These are phyloP conservation scores for Aspergillus vadensis DNA, from an alignment of 2,329 filamentous ascomycete species.

Conservation along the genomic window DNA sequence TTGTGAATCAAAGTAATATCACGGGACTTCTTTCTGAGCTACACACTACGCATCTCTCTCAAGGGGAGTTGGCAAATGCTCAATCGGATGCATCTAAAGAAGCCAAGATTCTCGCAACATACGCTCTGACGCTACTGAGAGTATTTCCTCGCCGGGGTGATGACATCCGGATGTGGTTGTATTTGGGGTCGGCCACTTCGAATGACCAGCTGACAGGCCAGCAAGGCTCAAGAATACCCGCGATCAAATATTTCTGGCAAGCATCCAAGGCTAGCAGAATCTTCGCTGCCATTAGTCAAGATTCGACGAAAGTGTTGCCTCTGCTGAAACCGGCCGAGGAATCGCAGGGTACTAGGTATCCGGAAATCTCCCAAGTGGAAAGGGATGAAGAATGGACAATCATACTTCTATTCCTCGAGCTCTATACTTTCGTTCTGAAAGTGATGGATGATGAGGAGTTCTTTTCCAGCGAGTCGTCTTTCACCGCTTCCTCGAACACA, in stretches of 20 bases:
- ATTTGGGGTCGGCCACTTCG: conserved; percentile 66
- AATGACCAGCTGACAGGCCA: conserved; percentile 37
- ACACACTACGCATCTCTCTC: conserved; percentile 29
- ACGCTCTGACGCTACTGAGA: conserved; percentile 79
- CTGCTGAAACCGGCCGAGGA: conserved; percentile 55
- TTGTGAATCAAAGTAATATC: conserved; percentile 76
- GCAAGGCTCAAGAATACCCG: conserved; percentile 54
- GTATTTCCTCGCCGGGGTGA: conserved; percentile 81
- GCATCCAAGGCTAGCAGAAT: conserved; percentile 60
- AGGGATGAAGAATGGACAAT: conserved; percentile 79
- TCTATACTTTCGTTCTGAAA: conserved; percentile 89
- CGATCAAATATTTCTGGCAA: conserved; percentile 84
- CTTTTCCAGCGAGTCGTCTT: conserved; percentile 60
- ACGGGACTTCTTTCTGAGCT: conserved; percentile 59
- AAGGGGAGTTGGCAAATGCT: conserved; percentile 24
- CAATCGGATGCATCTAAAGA: conserved; percentile 53
- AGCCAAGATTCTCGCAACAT: conserved; percentile 77
- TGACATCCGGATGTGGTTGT: conserved; percentile 93
- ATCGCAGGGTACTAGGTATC: conserved; percentile 34
- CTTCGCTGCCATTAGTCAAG: conserved; percentile 58
- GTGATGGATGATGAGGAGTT: conserved; percentile 98
- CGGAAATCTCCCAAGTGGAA: conserved; percentile 36
- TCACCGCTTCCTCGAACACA: conserved; percentile 50
- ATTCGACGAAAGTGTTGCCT: conserved; percentile 60
- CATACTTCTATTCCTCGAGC: conserved; percentile 84